Percentiles rank a stretch among this genome's conserved stretches.
Conservation (phyloP, 805 yeast species). For the Kodamaea restingae region DNA sequence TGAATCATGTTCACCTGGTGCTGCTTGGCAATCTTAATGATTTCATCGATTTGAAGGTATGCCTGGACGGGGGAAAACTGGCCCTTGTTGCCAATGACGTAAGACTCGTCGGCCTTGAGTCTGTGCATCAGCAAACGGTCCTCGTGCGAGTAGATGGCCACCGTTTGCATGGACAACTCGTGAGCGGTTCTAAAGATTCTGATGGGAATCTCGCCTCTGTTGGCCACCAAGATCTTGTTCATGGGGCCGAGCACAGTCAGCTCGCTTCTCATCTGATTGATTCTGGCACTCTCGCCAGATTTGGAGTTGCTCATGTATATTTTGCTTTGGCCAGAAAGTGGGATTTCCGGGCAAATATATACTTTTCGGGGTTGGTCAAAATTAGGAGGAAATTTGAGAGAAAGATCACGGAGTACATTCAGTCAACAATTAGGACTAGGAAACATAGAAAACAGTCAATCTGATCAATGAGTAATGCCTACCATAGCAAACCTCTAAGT, state of each 20-base stretch:
- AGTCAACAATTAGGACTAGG: no score
- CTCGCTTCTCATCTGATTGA: conserved; percentile 40
- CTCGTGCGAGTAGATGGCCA: conserved; percentile 94
- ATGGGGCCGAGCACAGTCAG: conserved; percentile 42
- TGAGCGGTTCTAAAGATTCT: conserved; percentile 96
- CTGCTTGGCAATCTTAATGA: conserved; percentile 67
- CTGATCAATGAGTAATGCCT: no score
- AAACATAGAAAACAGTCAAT: no score
- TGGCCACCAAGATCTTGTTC: conserved; percentile 71
- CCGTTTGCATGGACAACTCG: conserved; percentile 94
- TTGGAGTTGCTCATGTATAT: conserved; percentile 8
- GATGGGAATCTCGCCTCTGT: conserved; percentile 82
- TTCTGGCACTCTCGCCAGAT: conserved; percentile 17
- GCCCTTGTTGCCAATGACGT: conserved; percentile 85
- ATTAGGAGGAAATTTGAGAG: neutral
- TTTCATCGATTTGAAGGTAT: conserved; percentile 91
- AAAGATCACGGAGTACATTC: no score
- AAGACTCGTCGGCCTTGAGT: conserved; percentile 90
- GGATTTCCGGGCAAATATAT: neutral
- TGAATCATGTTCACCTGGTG: conserved; percentile 38
- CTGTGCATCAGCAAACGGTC: conserved; percentile 94
- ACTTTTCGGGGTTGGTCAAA: neutral
- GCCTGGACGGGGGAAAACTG: conserved; percentile 95
- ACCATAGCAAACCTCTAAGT: no score
- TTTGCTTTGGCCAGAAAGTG: conserved; percentile 1